Percentiles rank a stretch among this genome's conserved stretches.
Evolutionary conservation across 208 protist species (phyloP).

Genomic region (Leishmania guyanensis): DNA sequence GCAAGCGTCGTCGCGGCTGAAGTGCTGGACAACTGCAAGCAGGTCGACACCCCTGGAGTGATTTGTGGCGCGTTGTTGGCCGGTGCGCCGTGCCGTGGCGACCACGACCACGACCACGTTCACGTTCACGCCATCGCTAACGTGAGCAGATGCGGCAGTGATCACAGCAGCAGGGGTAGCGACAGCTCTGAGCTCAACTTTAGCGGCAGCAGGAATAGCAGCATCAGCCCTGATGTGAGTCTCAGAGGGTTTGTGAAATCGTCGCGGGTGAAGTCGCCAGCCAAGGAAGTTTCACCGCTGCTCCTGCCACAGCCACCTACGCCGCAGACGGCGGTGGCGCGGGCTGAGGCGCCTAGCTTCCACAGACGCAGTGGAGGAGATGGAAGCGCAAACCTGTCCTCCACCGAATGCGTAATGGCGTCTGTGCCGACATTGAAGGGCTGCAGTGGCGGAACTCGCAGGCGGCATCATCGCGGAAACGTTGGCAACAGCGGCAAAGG

Average conservation of each 20-base stretch:
- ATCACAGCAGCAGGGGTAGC: not conserved
- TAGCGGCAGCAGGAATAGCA: not conserved
- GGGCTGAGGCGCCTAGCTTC: conserved; percentile 10
- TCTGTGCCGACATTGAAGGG: not conserved
- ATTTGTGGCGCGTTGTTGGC: not conserved
- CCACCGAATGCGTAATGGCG: not conserved
- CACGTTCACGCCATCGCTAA: not conserved
- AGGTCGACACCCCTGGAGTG: not conserved
- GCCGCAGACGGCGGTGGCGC: conserved; percentile 3
- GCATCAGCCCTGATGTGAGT: not conserved
- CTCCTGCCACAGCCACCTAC: conserved; percentile 17
- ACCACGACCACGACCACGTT: not conserved
- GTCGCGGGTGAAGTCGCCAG: not conserved
- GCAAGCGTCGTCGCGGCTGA: not conserved
- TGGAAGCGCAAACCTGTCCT: not conserved
- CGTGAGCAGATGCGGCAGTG: not conserved
- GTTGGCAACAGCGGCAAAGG: not conserved
- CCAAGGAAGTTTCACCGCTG: not conserved
- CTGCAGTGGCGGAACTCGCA: not conserved
- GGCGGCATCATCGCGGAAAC: not conserved
- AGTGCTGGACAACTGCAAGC: not conserved
- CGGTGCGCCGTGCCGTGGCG: not conserved
- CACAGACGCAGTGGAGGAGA: not conserved
- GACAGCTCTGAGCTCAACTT: not conserved
- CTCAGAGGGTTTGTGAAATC: not conserved